Conservation (phyloP, 2,329 filamentous ascomycete genomes). For the Pseudogymnoascus sp. region DNA sequence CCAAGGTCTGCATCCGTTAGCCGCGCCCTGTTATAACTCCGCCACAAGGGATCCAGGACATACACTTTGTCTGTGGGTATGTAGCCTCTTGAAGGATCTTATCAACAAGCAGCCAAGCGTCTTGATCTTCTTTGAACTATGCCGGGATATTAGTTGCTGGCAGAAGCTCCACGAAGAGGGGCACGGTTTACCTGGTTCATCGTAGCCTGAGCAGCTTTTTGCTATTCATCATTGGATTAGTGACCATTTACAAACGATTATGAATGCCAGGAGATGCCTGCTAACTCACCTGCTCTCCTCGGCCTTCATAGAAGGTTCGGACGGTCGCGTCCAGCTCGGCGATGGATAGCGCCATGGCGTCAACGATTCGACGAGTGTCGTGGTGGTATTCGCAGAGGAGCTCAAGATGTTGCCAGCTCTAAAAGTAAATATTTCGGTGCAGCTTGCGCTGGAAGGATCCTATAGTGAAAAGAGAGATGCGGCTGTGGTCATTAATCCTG, state of each 20-base stretch:
- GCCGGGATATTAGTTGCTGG: slow-evolving; percentile 19
- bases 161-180: background rate
- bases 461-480: slow-evolving; percentile 8
- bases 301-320: slow-evolving; percentile 94
- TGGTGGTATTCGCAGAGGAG: slow-evolving; percentile 10
- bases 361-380: slow-evolving; percentile 20
- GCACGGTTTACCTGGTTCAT: slow-evolving; percentile 71
- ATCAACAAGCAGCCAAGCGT: slow-evolving; percentile 95
- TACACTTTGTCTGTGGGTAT: slow-evolving; percentile 95
- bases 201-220: slow-evolving; percentile 91
- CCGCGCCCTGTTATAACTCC: background rate
- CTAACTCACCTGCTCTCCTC: slow-evolving; percentile 74
- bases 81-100: slow-evolving; percentile 90
- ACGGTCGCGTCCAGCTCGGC: slow-evolving; percentile 94
- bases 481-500: slow-evolving; percentile 9
- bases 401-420: slow-evolving; percentile 3
- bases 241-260: slow-evolving; percentile 16
- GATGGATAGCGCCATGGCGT: slow-evolving; percentile 64
- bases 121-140: slow-evolving; percentile 97
- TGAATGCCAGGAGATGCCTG: slow-evolving; percentile 2
- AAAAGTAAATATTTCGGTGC: slow-evolving; percentile 10
- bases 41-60: slow-evolving; percentile 29
- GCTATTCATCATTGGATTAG: slow-evolving; percentile 51
- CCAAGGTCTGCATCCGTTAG: slow-evolving; percentile 62
- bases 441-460: slow-evolving; percentile 11